phyloP scores from a whole-genome alignment of 805 yeast genomes.

The Henningerozyma blattae region DNA sequence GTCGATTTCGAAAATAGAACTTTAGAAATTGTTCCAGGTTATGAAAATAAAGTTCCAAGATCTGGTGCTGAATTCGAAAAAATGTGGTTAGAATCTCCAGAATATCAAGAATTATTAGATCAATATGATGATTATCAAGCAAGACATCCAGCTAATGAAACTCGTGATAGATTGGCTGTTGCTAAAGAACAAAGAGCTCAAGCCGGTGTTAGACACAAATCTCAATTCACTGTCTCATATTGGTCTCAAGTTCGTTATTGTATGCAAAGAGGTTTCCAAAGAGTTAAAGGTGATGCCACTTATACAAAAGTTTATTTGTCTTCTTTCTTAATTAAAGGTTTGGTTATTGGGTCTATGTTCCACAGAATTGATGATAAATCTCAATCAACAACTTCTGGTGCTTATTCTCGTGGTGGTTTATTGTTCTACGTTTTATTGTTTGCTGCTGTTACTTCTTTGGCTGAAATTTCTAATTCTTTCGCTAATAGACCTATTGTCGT shows the following conservation, averaged over 20 bases:
- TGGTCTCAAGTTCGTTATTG: slow-evolving; percentile 40
- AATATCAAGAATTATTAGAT: slow-evolving; percentile 29
- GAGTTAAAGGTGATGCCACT: slow-evolving; percentile 44
- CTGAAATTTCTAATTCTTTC: slow-evolving; percentile 49
- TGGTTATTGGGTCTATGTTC: slow-evolving; percentile 49
- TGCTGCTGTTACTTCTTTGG: slow-evolving; percentile 47
- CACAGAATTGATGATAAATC: slow-evolving; percentile 31
- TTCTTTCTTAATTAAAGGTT: slow-evolving; percentile 44
- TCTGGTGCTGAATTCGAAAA: slow-evolving; percentile 46
- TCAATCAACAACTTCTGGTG: slow-evolving; percentile 37
- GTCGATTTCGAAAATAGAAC: slow-evolving; percentile 49
- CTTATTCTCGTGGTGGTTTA: slow-evolving; percentile 52
- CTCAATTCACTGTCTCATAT: slow-evolving; percentile 34
- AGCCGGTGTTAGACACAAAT: slow-evolving; percentile 27
- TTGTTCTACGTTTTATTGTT: slow-evolving; percentile 49
- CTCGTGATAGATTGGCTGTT: slow-evolving; percentile 28
- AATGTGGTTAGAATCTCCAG: slow-evolving; percentile 48
- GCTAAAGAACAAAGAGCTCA: slow-evolving; percentile 33
- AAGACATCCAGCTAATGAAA: slow-evolving; percentile 31
- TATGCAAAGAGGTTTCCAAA: slow-evolving; percentile 40
- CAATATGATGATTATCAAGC: slow-evolving; percentile 31
- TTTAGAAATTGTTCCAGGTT: slow-evolving; percentile 32
- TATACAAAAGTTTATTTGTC: slow-evolving; percentile 39
- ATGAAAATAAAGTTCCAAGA: slow-evolving; percentile 39
- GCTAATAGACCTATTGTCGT: slow-evolving; percentile 51